These are phyloP conservation scores for Pilaira anomala DNA, from an alignment of 192 early-diverging fungal species.

Conservation along the genomic window DNA sequence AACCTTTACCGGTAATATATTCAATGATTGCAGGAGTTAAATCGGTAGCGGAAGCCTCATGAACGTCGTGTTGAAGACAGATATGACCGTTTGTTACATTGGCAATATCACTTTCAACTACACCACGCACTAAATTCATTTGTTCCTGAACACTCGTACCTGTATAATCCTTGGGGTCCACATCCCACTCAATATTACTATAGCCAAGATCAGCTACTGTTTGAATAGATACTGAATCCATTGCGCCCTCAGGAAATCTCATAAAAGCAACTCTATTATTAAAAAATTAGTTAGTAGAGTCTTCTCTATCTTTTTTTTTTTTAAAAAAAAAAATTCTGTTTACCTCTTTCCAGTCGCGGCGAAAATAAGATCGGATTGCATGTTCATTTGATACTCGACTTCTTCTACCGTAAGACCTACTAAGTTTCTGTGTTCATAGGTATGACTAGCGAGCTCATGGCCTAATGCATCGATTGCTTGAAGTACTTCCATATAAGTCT, in stretches of 20 bases:
- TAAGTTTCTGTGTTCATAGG: conserved; percentile 12
- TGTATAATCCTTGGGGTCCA: conserved; percentile 36
- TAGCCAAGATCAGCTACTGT: conserved; percentile 36
- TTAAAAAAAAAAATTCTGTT: too few species aligned
- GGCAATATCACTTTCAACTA: background rate
- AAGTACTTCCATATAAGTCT: conserved; percentile 19
- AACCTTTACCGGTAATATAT: conserved; percentile 26
- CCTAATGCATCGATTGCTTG: conserved; percentile 1
- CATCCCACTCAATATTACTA: conserved; percentile 40
- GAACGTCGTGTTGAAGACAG: conserved; percentile 13
- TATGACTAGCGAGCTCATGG: conserved; percentile 32
- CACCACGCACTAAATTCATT: background rate
- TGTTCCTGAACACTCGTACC: too few species aligned
- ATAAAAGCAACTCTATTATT: conserved; percentile 33
- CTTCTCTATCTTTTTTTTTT: too few species aligned
- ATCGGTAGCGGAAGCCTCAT: conserved; percentile 29
- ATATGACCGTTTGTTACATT: conserved; percentile 1
- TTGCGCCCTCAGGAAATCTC: conserved; percentile 50
- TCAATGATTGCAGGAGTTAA: conserved; percentile 40
- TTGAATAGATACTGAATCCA: conserved; percentile 19
- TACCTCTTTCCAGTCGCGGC: conserved; percentile 16
- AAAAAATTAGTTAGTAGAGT: background rate
- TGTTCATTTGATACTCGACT: conserved; percentile 13
- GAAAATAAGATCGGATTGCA: conserved; percentile 11
- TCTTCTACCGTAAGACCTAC: background rate